Evolutionary conservation across 148 eudicot genomes (phyloP).

Genomic region (Spergularia bocconei): DNA sequence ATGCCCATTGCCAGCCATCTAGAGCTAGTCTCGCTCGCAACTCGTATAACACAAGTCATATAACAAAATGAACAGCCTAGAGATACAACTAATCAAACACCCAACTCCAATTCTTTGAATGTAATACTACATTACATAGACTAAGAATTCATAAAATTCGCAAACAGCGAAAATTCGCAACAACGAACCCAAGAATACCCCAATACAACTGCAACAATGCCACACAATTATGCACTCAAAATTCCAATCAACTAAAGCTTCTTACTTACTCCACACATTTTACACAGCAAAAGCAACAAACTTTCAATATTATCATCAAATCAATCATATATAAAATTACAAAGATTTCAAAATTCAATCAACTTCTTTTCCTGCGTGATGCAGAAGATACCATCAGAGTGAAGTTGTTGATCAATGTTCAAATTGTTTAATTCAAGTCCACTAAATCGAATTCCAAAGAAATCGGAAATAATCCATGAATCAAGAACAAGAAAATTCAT

Average conservation of each 20-base stretch:
- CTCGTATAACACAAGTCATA: neutral
- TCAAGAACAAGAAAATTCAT: no score
- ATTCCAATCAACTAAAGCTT: neutral
- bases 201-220: neutral
- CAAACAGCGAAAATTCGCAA: no score
- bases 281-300: constrained; percentile 2
- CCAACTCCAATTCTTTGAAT: no score
- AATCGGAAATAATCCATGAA: no score
- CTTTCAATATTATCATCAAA: neutral
- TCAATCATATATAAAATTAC: neutral
- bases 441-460: no score
- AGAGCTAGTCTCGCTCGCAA: neutral
- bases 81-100: no score
- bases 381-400: neutral
- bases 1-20: neutral
- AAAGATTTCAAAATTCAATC: neutral
- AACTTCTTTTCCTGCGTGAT: neutral
- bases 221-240: neutral
- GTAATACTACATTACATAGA: no score
- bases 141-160: no score
- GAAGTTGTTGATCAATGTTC: neutral
- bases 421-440: no score
- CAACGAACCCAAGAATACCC: neutral
- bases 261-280: neutral
- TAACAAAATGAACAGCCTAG: no score